Evolutionary conservation across 805 yeast genomes (phyloP).

Genomic region (Zygosaccharomyces kombuchaensis): DNA sequence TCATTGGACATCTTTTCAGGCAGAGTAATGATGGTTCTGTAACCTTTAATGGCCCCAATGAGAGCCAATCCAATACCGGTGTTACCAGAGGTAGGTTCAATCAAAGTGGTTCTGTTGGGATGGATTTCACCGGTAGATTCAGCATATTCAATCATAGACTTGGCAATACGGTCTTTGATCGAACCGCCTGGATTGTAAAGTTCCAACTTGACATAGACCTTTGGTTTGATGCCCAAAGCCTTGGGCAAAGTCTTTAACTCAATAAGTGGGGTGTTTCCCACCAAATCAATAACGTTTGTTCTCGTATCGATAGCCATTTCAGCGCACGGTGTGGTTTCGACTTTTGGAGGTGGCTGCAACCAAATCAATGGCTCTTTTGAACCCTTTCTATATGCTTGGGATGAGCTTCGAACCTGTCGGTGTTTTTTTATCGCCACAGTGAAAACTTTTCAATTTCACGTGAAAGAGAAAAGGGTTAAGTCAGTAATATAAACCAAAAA

Average conservation of each 20-base stretch:
- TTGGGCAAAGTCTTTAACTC: slow-evolving; percentile 72
- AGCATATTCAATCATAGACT: slow-evolving; percentile 81
- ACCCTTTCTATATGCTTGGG: background rate
- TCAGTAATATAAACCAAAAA: background rate
- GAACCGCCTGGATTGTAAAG: slow-evolving; percentile 87
- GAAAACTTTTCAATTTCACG: slow-evolving; percentile 6
- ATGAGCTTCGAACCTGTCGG: background rate
- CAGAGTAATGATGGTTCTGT: slow-evolving; percentile 78
- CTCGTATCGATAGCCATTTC: slow-evolving; percentile 24
- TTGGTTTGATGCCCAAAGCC: slow-evolving; percentile 68
- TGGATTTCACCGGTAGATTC: slow-evolving; percentile 71
- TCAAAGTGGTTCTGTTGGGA: slow-evolving; percentile 73
- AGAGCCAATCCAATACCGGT: slow-evolving; percentile 89
- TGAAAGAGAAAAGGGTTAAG: background rate
- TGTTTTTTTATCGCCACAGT: slow-evolving; percentile 5
- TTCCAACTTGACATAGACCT: slow-evolving; percentile 69
- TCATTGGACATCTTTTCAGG: slow-evolving; percentile 93
- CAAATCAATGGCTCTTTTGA: background rate
- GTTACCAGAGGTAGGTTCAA: slow-evolving; percentile 89
- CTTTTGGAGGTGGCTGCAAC: background rate
- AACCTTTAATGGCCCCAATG: slow-evolving; percentile 82
- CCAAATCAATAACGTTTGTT: slow-evolving; percentile 59
- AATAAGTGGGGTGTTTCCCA: slow-evolving; percentile 82
- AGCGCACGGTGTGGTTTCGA: background rate
- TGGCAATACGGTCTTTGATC: slow-evolving; percentile 83